Evolutionary conservation across 805 yeast species (phyloP).

Genomic region (Sugiyamaella lignohabitans): DNA sequence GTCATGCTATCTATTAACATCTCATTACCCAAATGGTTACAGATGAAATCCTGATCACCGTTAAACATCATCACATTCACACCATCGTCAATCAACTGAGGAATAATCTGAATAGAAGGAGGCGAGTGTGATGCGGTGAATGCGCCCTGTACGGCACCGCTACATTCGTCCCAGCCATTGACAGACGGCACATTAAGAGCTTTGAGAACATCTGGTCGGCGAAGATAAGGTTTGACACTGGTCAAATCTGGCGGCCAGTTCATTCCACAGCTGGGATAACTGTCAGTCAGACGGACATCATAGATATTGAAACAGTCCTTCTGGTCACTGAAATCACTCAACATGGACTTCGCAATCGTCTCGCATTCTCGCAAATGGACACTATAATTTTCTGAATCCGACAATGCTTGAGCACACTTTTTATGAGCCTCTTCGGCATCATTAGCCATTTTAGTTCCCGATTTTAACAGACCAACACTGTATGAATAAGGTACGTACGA

Average conservation of each 20-base stretch:
- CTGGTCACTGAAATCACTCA: conserved; percentile 20
- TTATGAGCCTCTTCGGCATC: conserved; percentile 20
- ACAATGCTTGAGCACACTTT: conserved; percentile 26
- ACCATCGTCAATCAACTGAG: conserved; percentile 47
- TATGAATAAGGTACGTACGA: conserved; percentile 69
- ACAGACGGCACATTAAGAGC: conserved; percentile 44
- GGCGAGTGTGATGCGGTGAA: conserved; percentile 47
- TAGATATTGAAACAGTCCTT: conserved; percentile 73
- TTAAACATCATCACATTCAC: conserved; percentile 66
- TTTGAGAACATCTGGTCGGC: conserved; percentile 39
- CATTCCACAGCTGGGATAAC: conserved; percentile 82
- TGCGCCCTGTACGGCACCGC: conserved; percentile 45
- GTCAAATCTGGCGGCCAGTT: conserved; percentile 77
- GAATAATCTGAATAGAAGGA: conserved; percentile 64
- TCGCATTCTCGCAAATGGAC: conserved; percentile 33
- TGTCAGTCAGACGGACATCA: conserved; percentile 63
- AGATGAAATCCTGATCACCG: conserved; percentile 84
- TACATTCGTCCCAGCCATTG: conserved; percentile 73
- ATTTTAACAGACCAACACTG: conserved; percentile 48
- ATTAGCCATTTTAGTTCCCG: conserved; percentile 20
- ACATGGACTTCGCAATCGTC: conserved; percentile 35
- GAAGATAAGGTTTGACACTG: conserved; percentile 45
- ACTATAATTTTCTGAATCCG: conserved; percentile 17
- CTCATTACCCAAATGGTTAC: conserved; percentile 75
- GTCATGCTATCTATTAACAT: conserved; percentile 52